Conservation (phyloP, 1,284 basidiomycete genomes). For the Naganishia sp. region DNA sequence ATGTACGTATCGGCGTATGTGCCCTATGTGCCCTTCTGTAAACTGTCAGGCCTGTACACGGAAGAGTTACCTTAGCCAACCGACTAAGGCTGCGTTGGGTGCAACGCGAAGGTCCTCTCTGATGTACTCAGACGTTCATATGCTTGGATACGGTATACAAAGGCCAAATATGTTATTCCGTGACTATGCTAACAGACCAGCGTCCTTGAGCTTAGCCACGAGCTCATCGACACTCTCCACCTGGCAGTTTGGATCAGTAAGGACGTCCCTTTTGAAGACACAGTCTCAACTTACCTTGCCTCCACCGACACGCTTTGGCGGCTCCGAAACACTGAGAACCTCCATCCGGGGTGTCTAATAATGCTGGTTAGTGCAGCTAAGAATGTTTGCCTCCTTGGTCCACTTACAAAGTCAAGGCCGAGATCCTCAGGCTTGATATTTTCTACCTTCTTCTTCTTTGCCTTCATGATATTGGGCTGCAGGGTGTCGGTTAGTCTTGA, state of each 20-base stretch:
- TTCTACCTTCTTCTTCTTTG: constrained; percentile 97
- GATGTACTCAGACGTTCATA: too few relatives aligned
- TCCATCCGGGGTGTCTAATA: constrained; percentile 69
- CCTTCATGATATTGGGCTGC: constrained; percentile 92
- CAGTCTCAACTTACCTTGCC: constrained; percentile 61
- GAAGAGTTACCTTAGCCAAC: too few relatives aligned
- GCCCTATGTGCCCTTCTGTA: too few relatives aligned
- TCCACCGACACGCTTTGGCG: constrained; percentile 86
- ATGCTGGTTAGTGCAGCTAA: neutral
- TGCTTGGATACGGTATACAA: neutral
- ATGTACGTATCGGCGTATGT: too few relatives aligned
- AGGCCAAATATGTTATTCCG: too few relatives aligned
- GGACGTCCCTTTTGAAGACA: neutral
- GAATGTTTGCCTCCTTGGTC: neutral
- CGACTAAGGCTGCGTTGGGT: too few relatives aligned
- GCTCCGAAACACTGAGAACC: constrained; percentile 87
- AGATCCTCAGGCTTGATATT: constrained; percentile 79
- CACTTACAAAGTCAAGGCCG: constrained; percentile 57
- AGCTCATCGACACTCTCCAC: constrained; percentile 86
- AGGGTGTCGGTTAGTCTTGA: neutral
- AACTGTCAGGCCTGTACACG: too few relatives aligned
- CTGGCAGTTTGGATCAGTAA: constrained; percentile 49
- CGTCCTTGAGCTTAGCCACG: constrained; percentile 85
- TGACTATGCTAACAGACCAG: constrained; percentile 63
- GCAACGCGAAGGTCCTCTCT: too few relatives aligned